Evolutionary conservation across 805 yeast species (phyloP).

Genomic region (Gaillardinia entomophila): DNA sequence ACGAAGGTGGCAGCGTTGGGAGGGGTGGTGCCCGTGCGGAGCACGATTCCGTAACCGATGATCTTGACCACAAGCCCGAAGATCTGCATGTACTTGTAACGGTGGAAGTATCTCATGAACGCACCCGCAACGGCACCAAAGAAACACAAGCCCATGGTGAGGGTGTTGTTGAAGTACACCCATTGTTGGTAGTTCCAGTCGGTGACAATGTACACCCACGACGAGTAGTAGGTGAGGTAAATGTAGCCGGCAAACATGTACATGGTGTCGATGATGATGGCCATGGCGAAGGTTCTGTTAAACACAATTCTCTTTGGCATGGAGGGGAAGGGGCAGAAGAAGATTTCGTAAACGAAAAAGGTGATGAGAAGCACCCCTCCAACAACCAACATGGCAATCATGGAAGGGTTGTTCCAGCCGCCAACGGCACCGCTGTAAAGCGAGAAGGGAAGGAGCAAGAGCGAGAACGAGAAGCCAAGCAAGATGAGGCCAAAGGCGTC

Average conservation of each 20-base stretch:
- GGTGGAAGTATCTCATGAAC: conserved; percentile 24
- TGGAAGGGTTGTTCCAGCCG: conserved; percentile 31
- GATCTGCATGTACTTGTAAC: conserved; percentile 31
- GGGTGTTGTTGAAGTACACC: conserved; percentile 32
- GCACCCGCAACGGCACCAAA: conserved; percentile 34
- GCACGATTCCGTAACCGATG: conserved; percentile 23
- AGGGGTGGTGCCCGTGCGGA: conserved; percentile 4
- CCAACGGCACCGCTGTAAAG: conserved; percentile 23
- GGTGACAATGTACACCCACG: conserved; percentile 24
- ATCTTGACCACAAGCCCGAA: conserved; percentile 27
- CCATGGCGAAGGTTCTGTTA: conserved; percentile 32
- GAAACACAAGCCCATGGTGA: conserved; percentile 29
- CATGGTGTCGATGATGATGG: conserved; percentile 26
- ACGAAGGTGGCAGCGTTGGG: conserved; percentile 20
- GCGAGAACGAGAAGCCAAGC: conserved; percentile 33
- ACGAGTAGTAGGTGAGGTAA: conserved; percentile 23
- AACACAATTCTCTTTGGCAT: conserved; percentile 29
- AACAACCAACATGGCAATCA: conserved; percentile 40
- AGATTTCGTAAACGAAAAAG: conserved; percentile 30
- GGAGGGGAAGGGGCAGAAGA: conserved; percentile 28
- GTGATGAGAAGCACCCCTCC: conserved; percentile 30
- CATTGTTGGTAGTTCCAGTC: conserved; percentile 26
- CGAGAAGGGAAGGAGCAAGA: conserved; percentile 35
- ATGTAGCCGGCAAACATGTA: conserved; percentile 23
- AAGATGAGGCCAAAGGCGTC: conserved; percentile 35